Evolutionary conservation across 2,329 filamentous ascomycete species (phyloP).

Genomic region (Epichloe amarillans): DNA sequence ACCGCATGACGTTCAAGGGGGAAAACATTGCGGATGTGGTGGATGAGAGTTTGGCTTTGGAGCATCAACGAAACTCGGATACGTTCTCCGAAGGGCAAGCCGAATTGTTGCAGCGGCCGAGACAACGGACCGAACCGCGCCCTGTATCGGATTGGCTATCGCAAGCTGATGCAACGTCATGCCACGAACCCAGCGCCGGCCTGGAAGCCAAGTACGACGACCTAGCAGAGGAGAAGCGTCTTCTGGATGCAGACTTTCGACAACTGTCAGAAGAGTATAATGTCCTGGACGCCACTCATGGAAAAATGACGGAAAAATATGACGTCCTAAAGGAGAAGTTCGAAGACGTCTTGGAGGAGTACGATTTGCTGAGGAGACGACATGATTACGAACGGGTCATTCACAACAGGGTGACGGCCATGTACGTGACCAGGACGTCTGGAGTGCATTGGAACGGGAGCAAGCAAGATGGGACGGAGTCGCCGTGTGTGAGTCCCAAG

Average conservation of each 20-base stretch:
- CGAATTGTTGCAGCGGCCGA: neutral
- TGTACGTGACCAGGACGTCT: neutral
- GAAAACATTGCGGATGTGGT: neutral
- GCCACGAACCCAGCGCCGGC: neutral
- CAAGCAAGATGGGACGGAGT: neutral
- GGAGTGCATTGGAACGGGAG: neutral
- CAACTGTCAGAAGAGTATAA: neutral
- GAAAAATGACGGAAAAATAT: neutral
- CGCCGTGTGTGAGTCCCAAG: neutral
- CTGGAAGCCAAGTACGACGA: neutral
- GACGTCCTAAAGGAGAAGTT: neutral
- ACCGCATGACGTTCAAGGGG: neutral
- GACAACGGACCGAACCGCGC: no score
- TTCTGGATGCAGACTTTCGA: neutral
- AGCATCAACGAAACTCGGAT: neutral
- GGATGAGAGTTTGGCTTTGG: neutral
- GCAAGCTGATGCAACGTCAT: neutral
- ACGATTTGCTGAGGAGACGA: neutral
- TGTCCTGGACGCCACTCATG: neutral
- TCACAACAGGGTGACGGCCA: neutral
- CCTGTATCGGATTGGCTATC: neutral
- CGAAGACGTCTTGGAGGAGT: neutral
- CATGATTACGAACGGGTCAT: neutral
- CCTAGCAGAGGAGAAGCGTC: neutral
- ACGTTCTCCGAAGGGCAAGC: conserved; percentile 1